Evolutionary conservation across 2,329 filamentous ascomycete genomes (phyloP), one percentile per base, ranked within the genome.

Genomic region (Didymella pomorum): DNA sequence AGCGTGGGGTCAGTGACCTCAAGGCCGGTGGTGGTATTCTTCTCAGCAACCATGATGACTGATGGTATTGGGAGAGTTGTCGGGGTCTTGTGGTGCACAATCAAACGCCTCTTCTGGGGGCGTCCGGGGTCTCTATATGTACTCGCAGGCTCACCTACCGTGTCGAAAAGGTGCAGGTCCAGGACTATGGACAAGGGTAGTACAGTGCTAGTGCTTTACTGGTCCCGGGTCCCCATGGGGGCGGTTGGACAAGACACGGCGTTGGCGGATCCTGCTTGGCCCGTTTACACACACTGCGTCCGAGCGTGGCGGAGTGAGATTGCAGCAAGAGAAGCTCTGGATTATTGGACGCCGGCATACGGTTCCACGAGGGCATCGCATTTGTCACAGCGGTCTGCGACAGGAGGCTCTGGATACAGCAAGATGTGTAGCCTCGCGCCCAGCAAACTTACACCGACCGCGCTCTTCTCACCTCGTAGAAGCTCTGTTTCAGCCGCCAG

Each of bases 211-310:
- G 63, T 54, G 62, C 55, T 58, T 42, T 52, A 52, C 52, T 51
- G 57, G 63, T 58, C 46, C 42, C 54, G 67, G 60, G 64, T 67
- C 72, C 73, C 74, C 73, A 71, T 74, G 73, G 73, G 68, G 73
- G 66, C 68, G 71, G 72, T 71, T 71, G 66, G 66, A 74, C 60
- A 72, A 68, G 64, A 69, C 28, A 23, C 41, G 41, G 56, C 56
- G 50, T 45, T 23, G 62, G 66, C 67, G 65, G 66, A 67, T 66
- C 63, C 58, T 62, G 61, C 71, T 72, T 72, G 64, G 71, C 64
- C 64, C 58, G 53, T 63, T 55, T 45, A 64, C 60, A 60, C 61
- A 60, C 56, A 58, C 33, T 28, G 58, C 52, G 63, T 68, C 70
- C 66, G 54, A 65, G 65, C 65, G 68, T 74, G 67, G 68, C 70